Conservation (phyloP, 2,329 filamentous ascomycete species). For the Monosporascus sp. region DNA sequence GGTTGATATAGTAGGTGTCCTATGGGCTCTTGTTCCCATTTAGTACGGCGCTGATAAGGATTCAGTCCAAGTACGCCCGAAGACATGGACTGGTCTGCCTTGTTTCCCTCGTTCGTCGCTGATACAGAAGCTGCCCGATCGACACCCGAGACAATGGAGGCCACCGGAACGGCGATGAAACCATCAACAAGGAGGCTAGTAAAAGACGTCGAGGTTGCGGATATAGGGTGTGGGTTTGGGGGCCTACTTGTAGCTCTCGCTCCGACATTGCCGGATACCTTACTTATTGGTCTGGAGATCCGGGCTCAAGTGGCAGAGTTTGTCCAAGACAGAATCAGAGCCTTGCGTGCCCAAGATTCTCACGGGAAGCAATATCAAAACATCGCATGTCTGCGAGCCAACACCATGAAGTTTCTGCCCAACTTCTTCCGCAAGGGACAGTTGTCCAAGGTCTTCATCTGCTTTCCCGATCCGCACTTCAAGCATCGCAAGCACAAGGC, state of each 20-base stretch:
- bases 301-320: conserved; percentile 85
- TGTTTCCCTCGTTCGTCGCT: conserved; percentile 70
- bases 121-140: conserved; percentile 27
- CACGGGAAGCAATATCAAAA: conserved; percentile 66
- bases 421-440: conserved; percentile 87
- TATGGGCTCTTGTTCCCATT: background rate
- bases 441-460: conserved; percentile 89
- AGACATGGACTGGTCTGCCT: conserved; percentile 84
- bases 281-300: conserved; percentile 91
- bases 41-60: conserved; percentile 9
- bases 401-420: conserved; percentile 99
- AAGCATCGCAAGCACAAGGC: conserved; percentile 97
- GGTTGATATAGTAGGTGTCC: conserved; percentile 70
- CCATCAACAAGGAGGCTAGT: conserved; percentile 36
- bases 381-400: conserved; percentile 80
- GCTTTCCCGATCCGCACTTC: conserved; percentile 98
- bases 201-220: conserved; percentile 81
- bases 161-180: conserved; percentile 7
- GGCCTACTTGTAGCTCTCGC: conserved; percentile 83
- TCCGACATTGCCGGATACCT: conserved; percentile 71
- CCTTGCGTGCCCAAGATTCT: conserved; percentile 63
- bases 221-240: conserved; percentile 96
- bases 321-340: conserved; percentile 80
- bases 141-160: conserved; percentile 12
- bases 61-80: conserved; percentile 69